These are phyloP conservation scores for Cladosporium sp. DNA, from an alignment of 2,329 filamentous ascomycete genomes.

Conservation along the genomic window DNA sequence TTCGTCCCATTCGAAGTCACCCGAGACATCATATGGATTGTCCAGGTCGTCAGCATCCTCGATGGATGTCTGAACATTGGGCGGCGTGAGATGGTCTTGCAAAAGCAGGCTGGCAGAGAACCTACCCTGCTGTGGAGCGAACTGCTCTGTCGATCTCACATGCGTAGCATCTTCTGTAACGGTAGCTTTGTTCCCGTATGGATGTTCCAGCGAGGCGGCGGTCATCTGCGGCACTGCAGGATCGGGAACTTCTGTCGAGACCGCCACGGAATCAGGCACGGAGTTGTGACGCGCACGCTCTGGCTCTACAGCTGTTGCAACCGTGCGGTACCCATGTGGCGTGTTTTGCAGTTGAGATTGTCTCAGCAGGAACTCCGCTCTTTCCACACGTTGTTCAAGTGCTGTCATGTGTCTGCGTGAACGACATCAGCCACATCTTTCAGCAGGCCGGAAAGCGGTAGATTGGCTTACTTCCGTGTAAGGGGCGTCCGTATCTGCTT, in stretches of 20 bases:
- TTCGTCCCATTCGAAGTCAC: not conserved
- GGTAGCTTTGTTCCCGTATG: not conserved
- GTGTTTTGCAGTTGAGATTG: not conserved
- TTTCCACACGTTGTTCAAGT: not conserved
- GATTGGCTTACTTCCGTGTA: constrained; percentile 45
- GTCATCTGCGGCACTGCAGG: not conserved
- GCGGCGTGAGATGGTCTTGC: not conserved
- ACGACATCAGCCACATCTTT: not conserved
- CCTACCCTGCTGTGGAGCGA: not conserved
- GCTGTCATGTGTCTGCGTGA: not conserved
- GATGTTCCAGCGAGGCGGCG: not conserved
- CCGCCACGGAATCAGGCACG: not conserved
- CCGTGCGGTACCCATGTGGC: not conserved
- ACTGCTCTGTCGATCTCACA: not conserved
- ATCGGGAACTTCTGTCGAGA: not conserved
- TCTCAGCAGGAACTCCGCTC: not conserved
- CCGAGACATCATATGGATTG: not conserved
- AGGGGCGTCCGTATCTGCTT: constrained; percentile 51
- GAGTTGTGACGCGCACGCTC: not conserved
- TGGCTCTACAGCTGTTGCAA: not conserved
- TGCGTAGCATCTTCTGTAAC: not conserved
- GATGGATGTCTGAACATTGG: not conserved
- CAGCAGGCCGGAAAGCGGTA: not conserved
- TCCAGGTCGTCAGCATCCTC: not conserved
- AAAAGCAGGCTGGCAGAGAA: not conserved